These are phyloP conservation scores for Kodamaea sagamina DNA, from an alignment of 805 yeast species.

Conservation along the genomic window DNA sequence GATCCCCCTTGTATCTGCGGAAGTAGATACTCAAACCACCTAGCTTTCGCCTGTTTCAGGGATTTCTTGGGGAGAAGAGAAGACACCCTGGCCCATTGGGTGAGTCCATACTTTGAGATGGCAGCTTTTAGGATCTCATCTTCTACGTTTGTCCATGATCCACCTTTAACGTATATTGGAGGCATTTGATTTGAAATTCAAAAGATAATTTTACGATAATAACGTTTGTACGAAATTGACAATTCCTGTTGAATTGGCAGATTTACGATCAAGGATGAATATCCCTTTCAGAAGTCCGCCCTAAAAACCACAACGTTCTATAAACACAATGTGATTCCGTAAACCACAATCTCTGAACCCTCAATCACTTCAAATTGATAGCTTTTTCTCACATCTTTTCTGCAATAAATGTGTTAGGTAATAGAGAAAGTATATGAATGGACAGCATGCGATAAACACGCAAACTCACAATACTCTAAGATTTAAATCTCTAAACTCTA, in stretches of 20 bases:
- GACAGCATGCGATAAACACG: too few species aligned
- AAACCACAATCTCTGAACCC: background rate
- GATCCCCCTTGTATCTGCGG: slow-evolving; percentile 60
- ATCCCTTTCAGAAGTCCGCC: too few species aligned
- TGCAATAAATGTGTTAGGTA: too few species aligned
- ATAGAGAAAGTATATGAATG: too few species aligned
- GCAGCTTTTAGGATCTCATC: slow-evolving; percentile 92
- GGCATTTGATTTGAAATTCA: slow-evolving; percentile 32
- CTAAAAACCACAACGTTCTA: too few species aligned
- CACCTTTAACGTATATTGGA: slow-evolving; percentile 76
- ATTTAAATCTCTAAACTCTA: too few species aligned
- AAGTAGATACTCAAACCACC: slow-evolving; percentile 89
- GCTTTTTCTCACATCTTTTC: too few species aligned
- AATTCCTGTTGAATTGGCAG: too few species aligned
- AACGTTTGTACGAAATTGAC: too few species aligned
- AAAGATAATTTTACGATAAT: background rate
- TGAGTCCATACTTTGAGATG: slow-evolving; percentile 87
- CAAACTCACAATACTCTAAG: too few species aligned
- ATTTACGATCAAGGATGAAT: too few species aligned
- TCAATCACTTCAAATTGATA: background rate
- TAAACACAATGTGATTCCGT: too few species aligned
- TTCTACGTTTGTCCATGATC: slow-evolving; percentile 82
- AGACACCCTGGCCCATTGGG: slow-evolving; percentile 93
- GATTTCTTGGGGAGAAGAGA: slow-evolving; percentile 82
- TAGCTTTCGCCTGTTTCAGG: slow-evolving; percentile 86